Evolutionary conservation across 2,329 filamentous ascomycete genomes (phyloP).

Genomic region (Didymosphaeria variabile): DNA sequence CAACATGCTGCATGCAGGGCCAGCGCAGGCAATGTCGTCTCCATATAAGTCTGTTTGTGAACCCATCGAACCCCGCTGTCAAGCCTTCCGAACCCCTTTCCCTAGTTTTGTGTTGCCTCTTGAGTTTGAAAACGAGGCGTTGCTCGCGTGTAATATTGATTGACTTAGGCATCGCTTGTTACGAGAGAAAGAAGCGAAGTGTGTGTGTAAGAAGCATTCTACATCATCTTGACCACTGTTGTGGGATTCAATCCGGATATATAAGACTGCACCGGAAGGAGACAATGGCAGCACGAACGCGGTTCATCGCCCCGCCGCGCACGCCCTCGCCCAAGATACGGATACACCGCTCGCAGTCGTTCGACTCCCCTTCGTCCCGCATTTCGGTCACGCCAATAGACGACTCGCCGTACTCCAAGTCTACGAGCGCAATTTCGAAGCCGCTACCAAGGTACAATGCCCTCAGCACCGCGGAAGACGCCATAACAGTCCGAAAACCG

Average conservation of each 20-base stretch:
- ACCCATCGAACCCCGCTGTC: conserved; percentile 5
- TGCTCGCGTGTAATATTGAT: conserved; percentile 13
- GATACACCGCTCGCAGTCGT: conserved; percentile 46
- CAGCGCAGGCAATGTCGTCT: conserved; percentile 35
- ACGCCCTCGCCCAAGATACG: conserved; percentile 48
- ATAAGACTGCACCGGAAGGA: conserved; percentile 4
- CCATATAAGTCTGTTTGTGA: conserved; percentile 24
- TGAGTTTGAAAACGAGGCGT: conserved; percentile 6
- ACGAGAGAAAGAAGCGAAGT: background rate
- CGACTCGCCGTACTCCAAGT: conserved; percentile 47
- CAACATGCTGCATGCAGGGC: conserved; percentile 33
- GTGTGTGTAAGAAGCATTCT: conserved; percentile 4
- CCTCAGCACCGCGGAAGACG: conserved; percentile 27
- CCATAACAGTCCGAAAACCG: conserved; percentile 21
- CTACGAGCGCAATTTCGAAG: conserved; percentile 39
- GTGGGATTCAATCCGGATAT: background rate
- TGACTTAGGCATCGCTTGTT: conserved; percentile 6
- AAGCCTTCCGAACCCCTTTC: conserved; percentile 19
- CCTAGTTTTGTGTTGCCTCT: conserved; percentile 3
- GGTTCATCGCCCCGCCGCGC: conserved; percentile 31
- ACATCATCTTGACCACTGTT: background rate
- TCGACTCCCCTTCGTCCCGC: conserved; percentile 46
- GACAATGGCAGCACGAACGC: conserved; percentile 20
- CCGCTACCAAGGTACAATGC: conserved; percentile 33
- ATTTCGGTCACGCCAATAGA: conserved; percentile 41